Evolutionary conservation across 78 protist species (phyloP), one percentile per base, ranked within the genome.

Genomic region (Protostelium mycophagum): DNA sequence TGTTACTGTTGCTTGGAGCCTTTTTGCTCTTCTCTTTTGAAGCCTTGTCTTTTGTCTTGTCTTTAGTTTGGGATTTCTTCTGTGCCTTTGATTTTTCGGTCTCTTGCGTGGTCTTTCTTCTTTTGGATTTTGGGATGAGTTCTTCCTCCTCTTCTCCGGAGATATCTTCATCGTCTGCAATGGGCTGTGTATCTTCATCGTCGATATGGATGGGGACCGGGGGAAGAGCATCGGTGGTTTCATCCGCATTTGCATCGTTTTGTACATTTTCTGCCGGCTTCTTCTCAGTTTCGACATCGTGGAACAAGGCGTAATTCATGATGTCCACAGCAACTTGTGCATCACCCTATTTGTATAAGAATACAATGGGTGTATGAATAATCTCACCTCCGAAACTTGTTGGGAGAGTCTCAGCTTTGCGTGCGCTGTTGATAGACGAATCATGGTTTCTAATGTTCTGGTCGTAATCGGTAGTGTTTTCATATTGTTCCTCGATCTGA

Each of bases 401-500:
- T 1, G 25, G 85, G 88, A 37, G 39, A 99, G 94, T 34, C 99
- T 88, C 36, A 73, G 63, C 94, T 98, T 98, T 23, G 99, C 99
- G 87, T 96, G 99, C 10, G 99, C 99, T 0, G 96, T 90, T 34
- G 99, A 34, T 25, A 99, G 92, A 38, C 99, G 97, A 36, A 99
- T 98, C 90, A 99, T 35, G 31, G 99, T 94, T 88, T 99, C 99
- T 28, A 99, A 94, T 0, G 99, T 91, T 28, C 99, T 95, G 34
- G 99, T 97, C 0, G 99, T 99, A 86, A 99, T 85, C 38, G 99
- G 99, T 5, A 95, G 90, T 34, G 98, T 93, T 35, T 73, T 87
- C 31, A 86, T 16, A 63, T 1, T 73, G 1, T 86, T 91, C 84
- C 36, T 88, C 83, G 73, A 28, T 85, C 96, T 88, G 28, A 94